Base-by-base conservation (phyloP, 306 rosid species). In the Dryas octopetala region DNA sequence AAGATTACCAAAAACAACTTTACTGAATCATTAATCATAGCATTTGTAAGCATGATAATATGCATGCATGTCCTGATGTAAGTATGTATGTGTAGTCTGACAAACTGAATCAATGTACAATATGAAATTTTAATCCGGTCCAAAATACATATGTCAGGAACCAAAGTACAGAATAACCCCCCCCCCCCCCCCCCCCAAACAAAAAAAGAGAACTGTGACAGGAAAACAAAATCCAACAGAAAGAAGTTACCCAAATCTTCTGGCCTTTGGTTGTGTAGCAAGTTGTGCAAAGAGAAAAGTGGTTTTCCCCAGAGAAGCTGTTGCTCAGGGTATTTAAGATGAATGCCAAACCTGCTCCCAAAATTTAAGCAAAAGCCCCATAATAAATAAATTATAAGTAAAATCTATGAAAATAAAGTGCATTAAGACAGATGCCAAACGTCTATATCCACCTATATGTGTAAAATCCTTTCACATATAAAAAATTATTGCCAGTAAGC, bases 251-350 rank as follows among this genome's bases (percentile, higher is more conserved):
- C 97, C 66, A 83, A 76, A 76, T 86, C 86, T 38, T 71, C 85
- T 58, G 28, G 78, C 86, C 76, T 90, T 70, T 97, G 91, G 80
- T 83, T 74, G 84, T 88, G 90, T 48, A 95, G 90, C 80, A 89
- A 87, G 93, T 91, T 95, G 79, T 77, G 97, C 87, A 90, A 66
- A 64, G 11, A 52, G 84, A 84, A 90, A 76, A 95, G 85, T 53
- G 87, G 97, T 78, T 95, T 91, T 59, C 84, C 97, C 13, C 17
- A 79, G 70, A 95, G 86, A 89, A 95, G 90, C 50, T 90, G 96
- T 83, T 95, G 98, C 74, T 78, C 70, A 0, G 98, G 98, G 82
- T 48, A 78, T 83, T 83, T 79, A 71, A 91, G 97, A 65, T 68
- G 77, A 89, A 90, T 90, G 77, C n/a, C n/a, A n/a, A n/a, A n/a